A percentile compares a stretch with the other conserved stretches of the same genome.
These are phyloP conservation scores for Pseudotulostoma volvatum DNA, from an alignment of 495 filamentous ascomycete genomes.

Conservation along the genomic window DNA sequence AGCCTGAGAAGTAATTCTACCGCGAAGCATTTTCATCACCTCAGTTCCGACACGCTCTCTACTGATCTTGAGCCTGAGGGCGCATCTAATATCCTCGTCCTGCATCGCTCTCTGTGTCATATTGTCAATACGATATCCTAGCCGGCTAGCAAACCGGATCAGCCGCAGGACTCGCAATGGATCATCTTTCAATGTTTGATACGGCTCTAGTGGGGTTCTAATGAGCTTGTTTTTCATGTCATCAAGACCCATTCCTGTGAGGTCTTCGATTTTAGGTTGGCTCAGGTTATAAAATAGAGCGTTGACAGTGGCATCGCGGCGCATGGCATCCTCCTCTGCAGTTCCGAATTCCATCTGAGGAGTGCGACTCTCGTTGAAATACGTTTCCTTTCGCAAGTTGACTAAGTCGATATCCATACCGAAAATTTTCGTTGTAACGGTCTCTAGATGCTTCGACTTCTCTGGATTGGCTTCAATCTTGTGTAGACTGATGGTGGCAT, in stretches of 20 bases:
- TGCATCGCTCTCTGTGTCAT: slow-evolving; percentile 59
- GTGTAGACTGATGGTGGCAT: slow-evolving; percentile 39
- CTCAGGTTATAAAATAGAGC: slow-evolving; percentile 93
- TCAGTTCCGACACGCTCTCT: slow-evolving; percentile 75
- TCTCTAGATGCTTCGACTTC: slow-evolving; percentile 95
- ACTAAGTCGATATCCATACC: slow-evolving; percentile 88
- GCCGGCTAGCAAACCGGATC: slow-evolving; percentile 74
- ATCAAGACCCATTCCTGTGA: slow-evolving; percentile 52
- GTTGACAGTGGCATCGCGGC: slow-evolving; percentile 88
- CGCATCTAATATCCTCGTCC: slow-evolving; percentile 50
- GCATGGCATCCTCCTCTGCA: slow-evolving; percentile 71
- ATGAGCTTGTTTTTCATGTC: slow-evolving; percentile 62
- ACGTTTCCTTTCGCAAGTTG: slow-evolving; percentile 84
- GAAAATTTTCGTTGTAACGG: slow-evolving; percentile 69
- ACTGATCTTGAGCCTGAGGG: slow-evolving; percentile 78
- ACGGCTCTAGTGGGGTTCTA: slow-evolving; percentile 73
- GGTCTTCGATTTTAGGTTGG: slow-evolving; percentile 59
- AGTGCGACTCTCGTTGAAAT: slow-evolving; percentile 69
- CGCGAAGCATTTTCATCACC: slow-evolving; percentile 77
- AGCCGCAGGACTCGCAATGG: slow-evolving; percentile 78
- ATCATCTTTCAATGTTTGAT: slow-evolving; percentile 90
- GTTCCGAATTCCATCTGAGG: slow-evolving; percentile 91
- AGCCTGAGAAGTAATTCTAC: slow-evolving; percentile 18
- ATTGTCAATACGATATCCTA: slow-evolving; percentile 60
- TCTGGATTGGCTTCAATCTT: slow-evolving; percentile 84